A percentile compares a stretch with the other conserved stretches of the same genome.
Evolutionary conservation across 2,329 filamentous ascomycete genomes (phyloP).

Genomic region (Alternaria panax): DNA sequence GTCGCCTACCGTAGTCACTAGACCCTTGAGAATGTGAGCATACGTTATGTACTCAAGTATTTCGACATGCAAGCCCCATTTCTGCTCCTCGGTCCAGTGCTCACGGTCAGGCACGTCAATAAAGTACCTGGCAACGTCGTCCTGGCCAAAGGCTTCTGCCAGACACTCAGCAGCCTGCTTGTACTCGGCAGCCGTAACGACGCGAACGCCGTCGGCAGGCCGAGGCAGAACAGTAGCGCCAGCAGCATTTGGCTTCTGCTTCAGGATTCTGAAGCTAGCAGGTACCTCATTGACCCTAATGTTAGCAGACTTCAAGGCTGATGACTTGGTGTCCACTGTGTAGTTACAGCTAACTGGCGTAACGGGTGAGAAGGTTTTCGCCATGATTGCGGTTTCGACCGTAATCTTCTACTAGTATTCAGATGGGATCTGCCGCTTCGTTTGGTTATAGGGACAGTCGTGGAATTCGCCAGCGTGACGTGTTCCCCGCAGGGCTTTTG

Average conservation of each 20-base stretch:
- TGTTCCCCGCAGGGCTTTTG: slow-evolving; percentile 29
- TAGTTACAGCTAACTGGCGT: slow-evolving; percentile 40
- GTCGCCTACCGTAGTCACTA: slow-evolving; percentile 78
- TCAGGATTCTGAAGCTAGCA: slow-evolving; percentile 39
- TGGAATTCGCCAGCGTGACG: slow-evolving; percentile 52
- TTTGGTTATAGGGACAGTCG: slow-evolving; percentile 51
- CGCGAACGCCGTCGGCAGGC: slow-evolving; percentile 63
- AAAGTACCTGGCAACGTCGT: slow-evolving; percentile 77
- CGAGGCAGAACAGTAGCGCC: slow-evolving; percentile 29
- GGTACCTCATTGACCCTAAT: slow-evolving; percentile 41
- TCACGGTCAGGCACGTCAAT: slow-evolving; percentile 74
- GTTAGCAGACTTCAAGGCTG: slow-evolving; percentile 49
- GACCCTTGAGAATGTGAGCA: slow-evolving; percentile 75
- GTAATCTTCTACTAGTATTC: slow-evolving; percentile 53
- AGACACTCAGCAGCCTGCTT: slow-evolving; percentile 74
- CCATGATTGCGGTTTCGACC: slow-evolving; percentile 56
- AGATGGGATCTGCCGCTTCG: slow-evolving; percentile 58
- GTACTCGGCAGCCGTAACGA: slow-evolving; percentile 71
- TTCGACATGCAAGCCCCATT: slow-evolving; percentile 78
- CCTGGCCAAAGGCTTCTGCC: slow-evolving; percentile 77
- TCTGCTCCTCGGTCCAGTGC: slow-evolving; percentile 68
- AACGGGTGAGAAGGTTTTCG: slow-evolving; percentile 47
- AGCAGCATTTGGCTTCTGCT: slow-evolving; percentile 30
- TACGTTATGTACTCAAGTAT: slow-evolving; percentile 81
- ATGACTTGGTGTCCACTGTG: slow-evolving; percentile 42